These are phyloP conservation scores for Podila verticillata DNA, from an alignment of 192 early-diverging fungal genomes.

Conservation along the genomic window DNA sequence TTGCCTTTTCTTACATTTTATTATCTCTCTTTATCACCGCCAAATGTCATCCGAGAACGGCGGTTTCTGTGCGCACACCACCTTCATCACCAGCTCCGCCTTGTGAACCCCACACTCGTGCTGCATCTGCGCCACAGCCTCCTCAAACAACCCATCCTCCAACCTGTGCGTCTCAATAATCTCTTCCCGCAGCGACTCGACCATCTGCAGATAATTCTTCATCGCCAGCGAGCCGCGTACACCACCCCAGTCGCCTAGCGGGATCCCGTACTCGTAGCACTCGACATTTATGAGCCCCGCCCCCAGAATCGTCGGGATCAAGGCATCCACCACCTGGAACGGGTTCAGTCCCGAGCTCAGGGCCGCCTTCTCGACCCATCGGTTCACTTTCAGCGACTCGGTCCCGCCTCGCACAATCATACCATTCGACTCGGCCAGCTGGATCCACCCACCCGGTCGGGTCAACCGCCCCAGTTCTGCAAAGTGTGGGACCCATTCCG, in stretches of 20 bases:
- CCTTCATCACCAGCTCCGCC: constrained; percentile 44
- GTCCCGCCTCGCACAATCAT: constrained; percentile 33
- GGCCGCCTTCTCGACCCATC: constrained; percentile 47
- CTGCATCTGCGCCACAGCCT: constrained; percentile 31
- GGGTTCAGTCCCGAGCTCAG: constrained; percentile 41
- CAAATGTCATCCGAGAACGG: constrained; percentile 43
- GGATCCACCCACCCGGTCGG: constrained; percentile 42
- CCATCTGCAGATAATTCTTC: constrained; percentile 31
- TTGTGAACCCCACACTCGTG: constrained; percentile 11
- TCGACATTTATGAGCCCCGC: constrained; percentile 48
- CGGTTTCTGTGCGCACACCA: constrained; percentile 45
- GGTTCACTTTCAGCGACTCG: constrained; percentile 38
- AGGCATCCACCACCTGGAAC: constrained; percentile 34
- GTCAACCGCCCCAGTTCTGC: constrained; percentile 36
- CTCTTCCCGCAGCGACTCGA: constrained; percentile 28
- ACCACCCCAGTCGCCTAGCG: constrained; percentile 43
- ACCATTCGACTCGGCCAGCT: constrained; percentile 45
- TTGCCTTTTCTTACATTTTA: no score
- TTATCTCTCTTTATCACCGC: constrained; percentile 2
- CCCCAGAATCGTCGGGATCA: constrained; percentile 40
- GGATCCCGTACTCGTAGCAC: constrained; percentile 47
- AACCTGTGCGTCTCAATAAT: constrained; percentile 39
- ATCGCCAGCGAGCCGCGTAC: constrained; percentile 22
- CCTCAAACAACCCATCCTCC: constrained; percentile 38
- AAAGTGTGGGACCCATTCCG: constrained; percentile 48